Base-by-base conservation (phyloP, 257 asterid genomes). In the Solanum tarapatanum region DNA sequence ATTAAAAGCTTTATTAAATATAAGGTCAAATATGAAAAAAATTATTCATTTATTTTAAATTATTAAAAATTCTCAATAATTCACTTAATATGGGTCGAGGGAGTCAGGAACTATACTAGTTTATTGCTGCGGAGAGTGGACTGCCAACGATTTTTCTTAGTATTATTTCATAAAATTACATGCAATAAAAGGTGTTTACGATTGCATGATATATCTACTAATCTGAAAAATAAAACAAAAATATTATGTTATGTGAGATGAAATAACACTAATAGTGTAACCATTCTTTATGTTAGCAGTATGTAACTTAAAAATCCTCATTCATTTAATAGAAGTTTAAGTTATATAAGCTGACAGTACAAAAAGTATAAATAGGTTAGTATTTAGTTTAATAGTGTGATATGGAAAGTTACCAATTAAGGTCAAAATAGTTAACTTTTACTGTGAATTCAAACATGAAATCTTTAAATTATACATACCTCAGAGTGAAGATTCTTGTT, bases 401-500 rank as follows among this genome's bases (percentile, higher is more conserved):
- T 58, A 58, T 55, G 10, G 2, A 58, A 58, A 58, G 24, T 19
- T 58, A 58, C 24, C 11, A 58, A 19, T 1, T 19, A 64, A 1
- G 33, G 17, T 24, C 17, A 64, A 24, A 64, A 64, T 24, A 64
- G 8, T 24, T 64, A 24, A n/a, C 7, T 64, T 28, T 28, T 69
- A 69, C 23, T 28, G 23, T 69, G 3, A 30, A 69, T 69, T 28
- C 11, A 19, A 69, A 69, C 11, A 28, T 69, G 17, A 66, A 66
- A 66, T 66, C 33, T 66, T 66, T 66, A 24, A 69, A 73, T 33
- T 73, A 72, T 8, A 19, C 5, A 7, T 86, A 92, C 99, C 97
- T 96, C 95, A 6, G 95, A 83, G 43, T 95, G 96, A 80, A 94
- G 98, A 26, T 91, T 91, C 89, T 93, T 91, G 90, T 96, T 96